These are phyloP conservation scores for Nannochloropsis oceanica DNA, from an alignment of 108 stramenopile species.

Conservation along the genomic window DNA sequence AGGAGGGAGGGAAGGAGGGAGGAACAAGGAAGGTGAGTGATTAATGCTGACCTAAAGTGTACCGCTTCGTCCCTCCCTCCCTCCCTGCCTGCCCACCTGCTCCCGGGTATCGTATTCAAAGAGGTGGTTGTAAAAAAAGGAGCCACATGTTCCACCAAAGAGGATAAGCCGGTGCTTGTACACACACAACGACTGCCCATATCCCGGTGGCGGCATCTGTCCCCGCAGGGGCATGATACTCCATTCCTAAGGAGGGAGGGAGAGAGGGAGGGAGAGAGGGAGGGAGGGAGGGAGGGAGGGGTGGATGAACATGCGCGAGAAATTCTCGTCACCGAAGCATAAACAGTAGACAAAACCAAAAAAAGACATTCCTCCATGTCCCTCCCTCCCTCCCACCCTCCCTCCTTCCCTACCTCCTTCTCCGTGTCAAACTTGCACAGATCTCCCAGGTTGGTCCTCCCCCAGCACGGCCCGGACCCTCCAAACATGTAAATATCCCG, in stretches of 20 bases:
- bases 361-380: not conserved
- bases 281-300: not conserved
- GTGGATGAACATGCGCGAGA: too few relatives aligned
- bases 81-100: not conserved
- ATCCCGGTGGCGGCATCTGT: not conserved
- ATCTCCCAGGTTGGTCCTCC: not conserved
- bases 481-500: not conserved
- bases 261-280: not conserved
- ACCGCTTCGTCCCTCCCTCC: too few relatives aligned
- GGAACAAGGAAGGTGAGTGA: too few relatives aligned
- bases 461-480: not conserved
- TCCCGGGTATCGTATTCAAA: constrained; percentile 22
- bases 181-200: not conserved
- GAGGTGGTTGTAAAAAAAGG: constrained; percentile 27
- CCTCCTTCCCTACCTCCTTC: not conserved
- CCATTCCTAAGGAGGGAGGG: not conserved
- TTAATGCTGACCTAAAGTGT: too few relatives aligned
- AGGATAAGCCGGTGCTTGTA: constrained; percentile 9
- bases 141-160: constrained; percentile 25
- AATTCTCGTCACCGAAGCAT: too few relatives aligned
- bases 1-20: not conserved
- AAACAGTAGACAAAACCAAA: too few relatives aligned
- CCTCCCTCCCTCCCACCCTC: not conserved
- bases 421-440: not conserved
- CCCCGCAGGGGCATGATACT: not conserved